Conservation (phyloP, 257 asterid genomes). For the Rauvolfia tetraphylla region DNA sequence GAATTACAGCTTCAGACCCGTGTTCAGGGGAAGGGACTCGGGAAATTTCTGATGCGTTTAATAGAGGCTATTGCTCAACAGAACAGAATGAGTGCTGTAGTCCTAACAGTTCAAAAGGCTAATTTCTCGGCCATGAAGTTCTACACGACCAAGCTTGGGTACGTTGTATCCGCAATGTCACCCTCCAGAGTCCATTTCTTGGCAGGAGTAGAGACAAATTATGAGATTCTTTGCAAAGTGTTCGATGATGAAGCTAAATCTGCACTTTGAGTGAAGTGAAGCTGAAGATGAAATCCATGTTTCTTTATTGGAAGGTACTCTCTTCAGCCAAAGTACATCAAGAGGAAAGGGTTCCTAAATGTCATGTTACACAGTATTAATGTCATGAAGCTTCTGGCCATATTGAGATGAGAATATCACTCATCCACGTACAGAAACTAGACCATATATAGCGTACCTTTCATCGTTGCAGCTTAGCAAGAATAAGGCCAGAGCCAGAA, state of each 20-base stretch:
- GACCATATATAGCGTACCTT: too few species aligned
- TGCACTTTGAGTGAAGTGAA: not conserved
- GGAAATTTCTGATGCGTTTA: slow-evolving; percentile 68
- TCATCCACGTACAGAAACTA: too few species aligned
- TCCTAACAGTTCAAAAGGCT: slow-evolving; percentile 84
- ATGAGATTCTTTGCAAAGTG: slow-evolving; percentile 76
- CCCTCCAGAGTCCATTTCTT: slow-evolving; percentile 67
- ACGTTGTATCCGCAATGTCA: slow-evolving; percentile 64
- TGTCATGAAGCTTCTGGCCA: too few species aligned
- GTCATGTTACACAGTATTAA: too few species aligned
- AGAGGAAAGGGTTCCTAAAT: too few species aligned
- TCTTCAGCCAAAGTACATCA: not conserved
- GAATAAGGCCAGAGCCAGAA: too few species aligned
- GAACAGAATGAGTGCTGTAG: slow-evolving; percentile 77
- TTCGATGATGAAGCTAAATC: slow-evolving; percentile 53
- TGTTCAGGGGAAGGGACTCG: slow-evolving; percentile 87
- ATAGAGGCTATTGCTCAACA: slow-evolving; percentile 78
- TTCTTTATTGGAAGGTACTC: not conserved
- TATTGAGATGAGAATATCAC: too few species aligned
- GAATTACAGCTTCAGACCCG: slow-evolving; percentile 79
- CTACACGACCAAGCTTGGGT: slow-evolving; percentile 64
- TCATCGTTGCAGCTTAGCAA: too few species aligned
- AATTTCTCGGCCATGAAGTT: slow-evolving; percentile 68
- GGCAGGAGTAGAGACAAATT: slow-evolving; percentile 56
- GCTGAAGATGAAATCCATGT: not conserved